Percentiles rank a stretch among this genome's conserved stretches.
These are phyloP conservation scores for Catenaria anguillulae DNA, from an alignment of 371 early-diverging fungal species.

Conservation along the genomic window DNA sequence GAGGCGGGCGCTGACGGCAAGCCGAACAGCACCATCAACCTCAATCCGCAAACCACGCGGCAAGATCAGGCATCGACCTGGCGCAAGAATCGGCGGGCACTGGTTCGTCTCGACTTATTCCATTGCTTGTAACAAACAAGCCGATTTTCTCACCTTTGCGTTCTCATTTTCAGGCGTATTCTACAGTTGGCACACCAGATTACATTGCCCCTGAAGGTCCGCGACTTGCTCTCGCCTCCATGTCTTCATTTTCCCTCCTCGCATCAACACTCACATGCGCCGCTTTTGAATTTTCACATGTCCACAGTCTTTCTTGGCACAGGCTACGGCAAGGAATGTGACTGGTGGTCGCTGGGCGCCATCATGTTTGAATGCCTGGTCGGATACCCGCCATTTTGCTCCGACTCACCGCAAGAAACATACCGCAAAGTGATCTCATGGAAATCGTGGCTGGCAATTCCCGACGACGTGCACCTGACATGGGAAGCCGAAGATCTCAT, in stretches of 20 bases:
- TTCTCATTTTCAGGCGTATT: slow-evolving; percentile 60
- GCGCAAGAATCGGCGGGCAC: slow-evolving; percentile 84
- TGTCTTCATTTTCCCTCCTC: slow-evolving; percentile 11
- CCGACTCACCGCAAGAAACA: slow-evolving; percentile 87
- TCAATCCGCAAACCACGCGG: slow-evolving; percentile 60
- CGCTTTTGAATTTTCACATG: no score
- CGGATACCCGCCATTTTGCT: slow-evolving; percentile 95
- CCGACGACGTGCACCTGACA: slow-evolving; percentile 81
- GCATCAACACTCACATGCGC: slow-evolving; percentile 7
- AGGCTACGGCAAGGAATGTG: slow-evolving; percentile 93
- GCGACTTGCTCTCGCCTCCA: no score
- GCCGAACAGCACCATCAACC: slow-evolving; percentile 37
- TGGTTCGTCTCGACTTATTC: slow-evolving; percentile 33
- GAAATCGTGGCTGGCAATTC: slow-evolving; percentile 75
- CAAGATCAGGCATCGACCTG: slow-evolving; percentile 85
- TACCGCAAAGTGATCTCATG: slow-evolving; percentile 94
- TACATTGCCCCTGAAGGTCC: slow-evolving; percentile 97
- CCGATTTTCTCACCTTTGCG: no score
- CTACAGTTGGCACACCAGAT: slow-evolving; percentile 95
- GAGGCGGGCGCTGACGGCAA: slow-evolving; percentile 31
- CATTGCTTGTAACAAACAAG: no score
- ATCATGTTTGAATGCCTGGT: slow-evolving; percentile 94
- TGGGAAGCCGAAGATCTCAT: slow-evolving; percentile 85
- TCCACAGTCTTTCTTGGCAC: slow-evolving; percentile 78
- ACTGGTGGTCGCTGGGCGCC: slow-evolving; percentile 98